These are phyloP conservation scores for Phytophthora cryptogea DNA, from an alignment of 352 stramenopile species.

Conservation along the genomic window DNA sequence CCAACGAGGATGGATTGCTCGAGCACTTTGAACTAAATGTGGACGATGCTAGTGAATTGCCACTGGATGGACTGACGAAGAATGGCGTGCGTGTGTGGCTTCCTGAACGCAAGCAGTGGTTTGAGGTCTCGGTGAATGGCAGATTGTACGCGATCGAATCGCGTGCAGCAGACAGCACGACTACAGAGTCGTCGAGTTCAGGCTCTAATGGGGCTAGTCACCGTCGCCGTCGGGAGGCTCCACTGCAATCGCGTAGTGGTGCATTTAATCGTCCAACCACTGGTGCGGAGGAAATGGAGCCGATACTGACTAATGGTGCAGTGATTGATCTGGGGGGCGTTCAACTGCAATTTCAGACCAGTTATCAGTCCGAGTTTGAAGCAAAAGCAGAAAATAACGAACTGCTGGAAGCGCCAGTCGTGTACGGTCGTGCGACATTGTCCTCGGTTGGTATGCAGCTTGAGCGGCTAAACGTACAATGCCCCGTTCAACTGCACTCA, in stretches of 20 bases:
- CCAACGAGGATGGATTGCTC: conserved; percentile 29
- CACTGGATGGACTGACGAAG: conserved; percentile 78
- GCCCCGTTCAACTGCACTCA: conserved; percentile 73
- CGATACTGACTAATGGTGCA: conserved; percentile 66
- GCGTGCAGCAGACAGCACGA: conserved; percentile 23
- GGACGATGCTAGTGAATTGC: conserved; percentile 40
- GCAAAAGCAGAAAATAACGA: conserved; percentile 30
- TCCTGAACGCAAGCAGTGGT: conserved; percentile 74
- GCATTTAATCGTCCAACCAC: conserved; percentile 69
- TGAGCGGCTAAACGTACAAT: conserved; percentile 74
- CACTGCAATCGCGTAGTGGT: conserved; percentile 46
- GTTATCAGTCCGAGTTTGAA: conserved; percentile 31
- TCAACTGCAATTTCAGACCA: conserved; percentile 76
- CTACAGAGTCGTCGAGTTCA: conserved; percentile 2
- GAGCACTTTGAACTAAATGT: conserved; percentile 54
- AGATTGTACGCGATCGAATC: conserved; percentile 72
- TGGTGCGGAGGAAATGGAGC: conserved; percentile 36
- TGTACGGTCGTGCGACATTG: conserved; percentile 36
- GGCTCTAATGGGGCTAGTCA: conserved; percentile 13
- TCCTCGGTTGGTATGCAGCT: conserved; percentile 68
- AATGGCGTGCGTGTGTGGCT: conserved; percentile 82
- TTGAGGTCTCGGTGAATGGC: conserved; percentile 82
- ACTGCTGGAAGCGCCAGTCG: conserved; percentile 33
- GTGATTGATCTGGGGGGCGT: conserved; percentile 82
- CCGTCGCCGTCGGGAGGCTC: conserved; percentile 15